Conservation (phyloP, 164 flowering plant genomes). For the Vitis amurensis region DNA sequence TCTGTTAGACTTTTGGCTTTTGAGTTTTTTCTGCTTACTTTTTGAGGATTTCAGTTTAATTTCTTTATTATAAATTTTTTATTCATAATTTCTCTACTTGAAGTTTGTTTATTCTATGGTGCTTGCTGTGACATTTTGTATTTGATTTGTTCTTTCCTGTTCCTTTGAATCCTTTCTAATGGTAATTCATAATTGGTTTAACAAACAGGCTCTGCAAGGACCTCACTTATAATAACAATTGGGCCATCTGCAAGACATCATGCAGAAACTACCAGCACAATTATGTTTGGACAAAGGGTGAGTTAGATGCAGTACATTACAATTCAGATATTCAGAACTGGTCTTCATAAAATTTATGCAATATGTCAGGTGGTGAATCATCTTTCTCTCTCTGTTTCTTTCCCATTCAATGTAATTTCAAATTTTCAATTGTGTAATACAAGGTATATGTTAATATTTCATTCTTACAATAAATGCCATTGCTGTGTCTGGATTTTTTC, state of each 20-base stretch:
- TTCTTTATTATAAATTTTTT: not conserved
- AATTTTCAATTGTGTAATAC: not conserved
- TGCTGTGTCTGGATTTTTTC: not conserved
- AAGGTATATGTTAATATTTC: not conserved
- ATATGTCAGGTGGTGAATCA: not conserved
- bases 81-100: not conserved
- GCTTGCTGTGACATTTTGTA: not conserved
- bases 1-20: too few relatives aligned
- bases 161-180: not conserved
- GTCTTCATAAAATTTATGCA: not conserved
- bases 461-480: too few relatives aligned
- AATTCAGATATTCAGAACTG: not conserved
- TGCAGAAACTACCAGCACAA: slow-evolving; percentile 87
- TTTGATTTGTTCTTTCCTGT: not conserved
- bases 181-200: not conserved
- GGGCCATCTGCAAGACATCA: slow-evolving; percentile 79
- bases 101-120: not conserved
- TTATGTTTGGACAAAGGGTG: slow-evolving; percentile 96
- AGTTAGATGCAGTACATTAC: slow-evolving; percentile 16
- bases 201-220: slow-evolving; percentile 84
- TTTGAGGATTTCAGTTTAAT: too few relatives aligned
- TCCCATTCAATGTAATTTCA: not conserved
- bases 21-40: too few relatives aligned
- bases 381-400: not conserved
- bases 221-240: slow-evolving; percentile 81